Conservation (phyloP, 805 yeast genomes). For the Pichia pseudocactophila region DNA sequence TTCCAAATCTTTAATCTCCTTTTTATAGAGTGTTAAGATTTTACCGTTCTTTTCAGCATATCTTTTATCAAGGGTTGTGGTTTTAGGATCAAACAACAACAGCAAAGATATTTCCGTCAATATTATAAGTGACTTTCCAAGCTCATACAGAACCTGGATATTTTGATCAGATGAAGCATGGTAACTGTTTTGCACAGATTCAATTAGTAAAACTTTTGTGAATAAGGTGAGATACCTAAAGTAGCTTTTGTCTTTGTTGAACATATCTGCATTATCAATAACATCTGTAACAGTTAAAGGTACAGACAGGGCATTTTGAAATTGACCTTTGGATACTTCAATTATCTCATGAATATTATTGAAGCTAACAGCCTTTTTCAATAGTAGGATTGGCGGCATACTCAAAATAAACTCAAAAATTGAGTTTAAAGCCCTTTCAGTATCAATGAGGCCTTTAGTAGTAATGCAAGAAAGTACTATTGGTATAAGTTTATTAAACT, state of each 20-base stretch:
- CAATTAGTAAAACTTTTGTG: not conserved
- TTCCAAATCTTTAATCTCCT: too few relatives aligned
- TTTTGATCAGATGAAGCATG: not conserved
- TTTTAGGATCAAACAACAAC: not conserved
- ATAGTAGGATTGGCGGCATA: not conserved
- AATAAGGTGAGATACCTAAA: not conserved
- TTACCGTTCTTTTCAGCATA: not conserved
- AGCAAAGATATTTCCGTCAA: not conserved
- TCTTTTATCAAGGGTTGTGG: not conserved
- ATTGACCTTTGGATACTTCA: not conserved
- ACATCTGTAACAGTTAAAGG: not conserved
- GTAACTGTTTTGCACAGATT: not conserved
- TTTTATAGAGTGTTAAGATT: too few relatives aligned
- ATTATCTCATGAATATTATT: conserved; percentile 1
- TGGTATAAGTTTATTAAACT: not conserved
- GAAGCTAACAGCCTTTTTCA: not conserved
- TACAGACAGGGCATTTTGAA: not conserved
- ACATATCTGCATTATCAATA: not conserved
- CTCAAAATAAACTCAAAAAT: conserved; percentile 1
- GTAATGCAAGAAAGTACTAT: conserved; percentile 1
- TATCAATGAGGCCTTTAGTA: conserved; percentile 1
- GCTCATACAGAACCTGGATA: not conserved
- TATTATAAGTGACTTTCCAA: not conserved
- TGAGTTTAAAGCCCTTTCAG: not conserved
- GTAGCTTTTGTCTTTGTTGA: conserved; percentile 1